Conservation (phyloP, 306 rosid genomes). For the Cotoneaster glaucophyllus region DNA sequence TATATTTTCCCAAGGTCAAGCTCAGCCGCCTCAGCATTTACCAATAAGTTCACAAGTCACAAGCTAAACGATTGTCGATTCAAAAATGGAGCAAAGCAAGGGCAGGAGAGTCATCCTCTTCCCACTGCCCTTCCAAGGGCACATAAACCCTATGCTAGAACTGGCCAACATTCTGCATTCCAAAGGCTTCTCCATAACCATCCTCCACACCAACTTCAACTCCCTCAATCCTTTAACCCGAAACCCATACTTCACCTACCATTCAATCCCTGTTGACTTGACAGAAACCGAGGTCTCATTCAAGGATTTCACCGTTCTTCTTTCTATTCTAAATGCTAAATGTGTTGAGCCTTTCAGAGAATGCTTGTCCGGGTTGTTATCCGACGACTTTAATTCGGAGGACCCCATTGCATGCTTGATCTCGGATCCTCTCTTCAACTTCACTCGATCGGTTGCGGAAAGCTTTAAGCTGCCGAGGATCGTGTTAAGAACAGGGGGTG, state of each 20-base stretch:
- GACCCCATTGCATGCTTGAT: no score
- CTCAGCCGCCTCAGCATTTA: no score
- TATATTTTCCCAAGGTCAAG: no score
- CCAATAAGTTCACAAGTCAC: no score
- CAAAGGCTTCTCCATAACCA: slow-evolving; percentile 24
- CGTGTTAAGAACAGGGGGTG: no score
- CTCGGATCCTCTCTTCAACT: no score
- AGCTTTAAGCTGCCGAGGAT: no score
- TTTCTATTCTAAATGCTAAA: no score
- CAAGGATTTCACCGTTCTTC: no score
- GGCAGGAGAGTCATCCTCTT: background rate
- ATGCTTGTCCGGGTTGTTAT: slow-evolving; percentile 10
- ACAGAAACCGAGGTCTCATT: background rate
- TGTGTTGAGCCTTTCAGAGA: slow-evolving; percentile 16
- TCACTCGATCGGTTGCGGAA: no score
- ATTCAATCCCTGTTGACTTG: background rate
- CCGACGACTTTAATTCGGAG: background rate
- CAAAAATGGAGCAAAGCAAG: no score
- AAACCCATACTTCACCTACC: slow-evolving; percentile 12
- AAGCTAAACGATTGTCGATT: no score
- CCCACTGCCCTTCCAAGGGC: slow-evolving; percentile 28
- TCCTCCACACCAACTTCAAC: slow-evolving; percentile 13
- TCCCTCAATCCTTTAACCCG: background rate
- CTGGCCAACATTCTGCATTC: slow-evolving; percentile 20
- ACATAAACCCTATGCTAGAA: slow-evolving; percentile 27